Percentiles rank a stretch among this genome's conserved stretches.
Evolutionary conservation across 2,329 filamentous ascomycete species (phyloP).

Genomic region (Westerdykella ornata): DNA sequence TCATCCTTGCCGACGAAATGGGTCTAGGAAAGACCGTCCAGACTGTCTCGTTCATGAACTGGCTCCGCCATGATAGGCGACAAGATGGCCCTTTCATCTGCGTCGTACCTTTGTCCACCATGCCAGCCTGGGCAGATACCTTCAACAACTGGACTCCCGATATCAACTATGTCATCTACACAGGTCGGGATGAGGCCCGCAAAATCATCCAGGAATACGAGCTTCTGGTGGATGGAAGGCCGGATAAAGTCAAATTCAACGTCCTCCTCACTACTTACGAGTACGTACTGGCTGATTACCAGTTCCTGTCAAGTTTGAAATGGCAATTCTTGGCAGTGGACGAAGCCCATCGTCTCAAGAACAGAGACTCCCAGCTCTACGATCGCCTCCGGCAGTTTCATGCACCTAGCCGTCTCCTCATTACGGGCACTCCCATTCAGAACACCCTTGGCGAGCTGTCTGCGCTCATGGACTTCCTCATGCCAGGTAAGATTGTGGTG

Average conservation of each 20-base stretch:
- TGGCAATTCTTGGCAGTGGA: slow-evolving; percentile 98
- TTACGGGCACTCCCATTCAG: slow-evolving; percentile 95
- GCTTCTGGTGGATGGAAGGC: slow-evolving; percentile 76
- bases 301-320: slow-evolving; percentile 82
- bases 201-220: slow-evolving; percentile 87
- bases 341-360: slow-evolving; percentile 94
- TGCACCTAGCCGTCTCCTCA: slow-evolving; percentile 80
- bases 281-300: slow-evolving; percentile 80
- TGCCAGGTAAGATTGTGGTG: slow-evolving; percentile 86
- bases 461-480: slow-evolving; percentile 90
- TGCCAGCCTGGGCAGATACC: slow-evolving; percentile 96
- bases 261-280: slow-evolving; percentile 97
- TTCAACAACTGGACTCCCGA: slow-evolving; percentile 96
- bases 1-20: slow-evolving; percentile 98
- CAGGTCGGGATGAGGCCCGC: slow-evolving; percentile 79
- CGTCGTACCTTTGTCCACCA: slow-evolving; percentile 93
- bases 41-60: slow-evolving; percentile 93
- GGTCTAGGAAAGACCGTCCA: slow-evolving; percentile 97
- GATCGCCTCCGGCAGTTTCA: slow-evolving; percentile 77
- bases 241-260: slow-evolving; percentile 89
- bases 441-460: slow-evolving; percentile 92
- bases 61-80: slow-evolving; percentile 80
- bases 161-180: slow-evolving; percentile 94
- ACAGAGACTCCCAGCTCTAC: slow-evolving; percentile 90
- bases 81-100: slow-evolving; percentile 96